These are phyloP conservation scores for Fusarium piperis DNA, from an alignment of 2,329 filamentous ascomycete genomes.

Conservation along the genomic window DNA sequence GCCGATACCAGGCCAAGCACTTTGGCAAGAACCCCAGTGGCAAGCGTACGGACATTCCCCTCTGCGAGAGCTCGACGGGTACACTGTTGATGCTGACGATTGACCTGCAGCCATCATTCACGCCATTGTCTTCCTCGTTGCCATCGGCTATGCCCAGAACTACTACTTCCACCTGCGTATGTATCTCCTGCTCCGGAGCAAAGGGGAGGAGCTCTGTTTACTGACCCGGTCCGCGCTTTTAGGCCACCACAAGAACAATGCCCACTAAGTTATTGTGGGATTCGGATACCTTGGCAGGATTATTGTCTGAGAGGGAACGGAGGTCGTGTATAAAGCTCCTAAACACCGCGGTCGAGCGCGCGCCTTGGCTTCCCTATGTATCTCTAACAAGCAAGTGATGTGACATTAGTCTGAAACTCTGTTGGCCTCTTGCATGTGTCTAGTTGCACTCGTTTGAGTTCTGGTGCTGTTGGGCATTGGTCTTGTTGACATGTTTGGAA, in stretches of 20 bases:
- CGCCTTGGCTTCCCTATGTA: conserved; percentile 50
- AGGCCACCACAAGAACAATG: conserved; percentile 99
- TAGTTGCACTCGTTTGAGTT: neutral
- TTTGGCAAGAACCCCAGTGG: conserved; percentile 93
- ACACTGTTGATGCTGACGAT: conserved; percentile 24
- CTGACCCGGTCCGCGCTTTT: conserved; percentile 29
- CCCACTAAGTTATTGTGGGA: conserved; percentile 73
- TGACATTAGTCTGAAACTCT: conserved; percentile 29
- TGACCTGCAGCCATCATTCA: conserved; percentile 81
- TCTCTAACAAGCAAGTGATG: conserved; percentile 45
- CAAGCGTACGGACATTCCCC: conserved; percentile 73
- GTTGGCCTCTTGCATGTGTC: neutral
- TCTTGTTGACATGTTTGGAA: neutral
- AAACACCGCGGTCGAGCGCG: conserved; percentile 48
- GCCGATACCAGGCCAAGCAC: conserved; percentile 90
- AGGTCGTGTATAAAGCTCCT: conserved; percentile 55
- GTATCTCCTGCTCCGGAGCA: conserved; percentile 53
- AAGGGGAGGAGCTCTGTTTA: neutral
- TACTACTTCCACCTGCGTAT: conserved; percentile 99
- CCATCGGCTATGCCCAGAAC: conserved; percentile 93
- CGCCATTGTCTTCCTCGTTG: conserved; percentile 78
- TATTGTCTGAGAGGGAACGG: conserved; percentile 38
- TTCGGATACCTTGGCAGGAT: conserved; percentile 34
- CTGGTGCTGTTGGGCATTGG: neutral
- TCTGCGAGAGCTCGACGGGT: conserved; percentile 37